Percentiles rank a stretch among this genome's conserved stretches.
These are phyloP conservation scores for Buddleja alternifolia DNA, from an alignment of 257 asterid genomes.

Conservation along the genomic window DNA sequence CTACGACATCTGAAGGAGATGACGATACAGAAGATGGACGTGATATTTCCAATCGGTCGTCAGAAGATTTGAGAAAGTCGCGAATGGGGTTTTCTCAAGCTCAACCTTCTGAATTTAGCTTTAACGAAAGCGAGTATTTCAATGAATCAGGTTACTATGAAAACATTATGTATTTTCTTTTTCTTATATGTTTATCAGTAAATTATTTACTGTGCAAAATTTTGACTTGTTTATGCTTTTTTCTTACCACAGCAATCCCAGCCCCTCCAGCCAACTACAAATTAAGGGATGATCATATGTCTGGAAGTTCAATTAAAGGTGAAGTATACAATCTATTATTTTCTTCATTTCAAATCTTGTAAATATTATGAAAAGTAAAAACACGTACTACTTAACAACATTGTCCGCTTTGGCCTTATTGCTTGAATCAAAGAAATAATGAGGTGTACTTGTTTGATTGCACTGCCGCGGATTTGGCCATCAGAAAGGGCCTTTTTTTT, in stretches of 20 bases:
- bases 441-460: no score
- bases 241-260: slow-evolving; percentile 43
- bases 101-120: slow-evolving; percentile 64
- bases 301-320: slow-evolving; percentile 80
- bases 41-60: slow-evolving; percentile 54
- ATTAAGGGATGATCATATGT: slow-evolving; percentile 61
- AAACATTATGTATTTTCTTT: not conserved
- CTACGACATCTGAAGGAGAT: slow-evolving; percentile 76
- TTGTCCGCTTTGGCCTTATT: not conserved
- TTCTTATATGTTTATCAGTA: not conserved
- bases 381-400: not conserved
- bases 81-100: slow-evolving; percentile 61
- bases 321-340: not conserved
- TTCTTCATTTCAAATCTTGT: no score
- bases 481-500: no score
- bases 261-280: slow-evolving; percentile 58
- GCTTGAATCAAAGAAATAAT: not conserved
- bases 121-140: slow-evolving; percentile 56
- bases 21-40: slow-evolving; percentile 71
- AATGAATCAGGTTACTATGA: slow-evolving; percentile 54
- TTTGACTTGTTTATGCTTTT: slow-evolving; percentile 9
- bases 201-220: not conserved
- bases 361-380: not conserved
- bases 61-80: slow-evolving; percentile 62
- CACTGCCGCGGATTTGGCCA: no score